Base-by-base conservation (phyloP, 768 basidiomycete genomes). In the Pleurotus salmoneostramineus region DNA sequence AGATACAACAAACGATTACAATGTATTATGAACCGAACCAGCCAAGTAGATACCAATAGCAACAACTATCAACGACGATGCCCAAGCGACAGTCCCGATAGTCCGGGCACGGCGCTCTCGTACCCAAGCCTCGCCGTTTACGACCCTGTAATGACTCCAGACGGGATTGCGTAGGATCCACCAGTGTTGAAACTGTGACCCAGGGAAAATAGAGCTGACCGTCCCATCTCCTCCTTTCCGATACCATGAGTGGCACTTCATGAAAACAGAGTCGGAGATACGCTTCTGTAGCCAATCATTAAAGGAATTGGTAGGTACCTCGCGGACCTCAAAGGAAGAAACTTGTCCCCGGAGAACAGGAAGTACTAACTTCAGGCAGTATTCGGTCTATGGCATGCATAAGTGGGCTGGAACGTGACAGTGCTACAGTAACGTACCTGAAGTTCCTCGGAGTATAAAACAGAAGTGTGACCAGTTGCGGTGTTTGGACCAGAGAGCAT, bases 401-500 rank as follows among this genome's bases (percentile, higher is more conserved):
- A 27, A 27, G 21, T 27, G 21, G 21, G 21, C 21, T 27, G 21
- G 21, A 27, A 27, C 21, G 21, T 1, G 21, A 27, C 3, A 27
- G 21, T 27, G 21, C 21, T 27, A 27, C 21, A 27, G 21, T 3
- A 27, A 27, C 21, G 12, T 12, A 76, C 78, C 68, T 80, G 78
- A n/a, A 68, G 61, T 61, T 81, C 80, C 33, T 74, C 70, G 27
- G 69, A 70, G 62, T 73, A 77, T 11, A 79, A 61, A n/a, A 77
- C 71, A 8, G 78, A 79, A 4, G 73, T 75, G 61, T 79, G 74
- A 1, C 77, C 79, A 32, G 78, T 77, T 4, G 63, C 62, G 4
- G 71, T 75, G 60, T 81, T 81, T 0, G 80, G 77, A 11, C 79
- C 80, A 21, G 68, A 61, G 4, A 80, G 52, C 6, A 70, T 66